These are phyloP conservation scores for Fusarium coffeatum DNA, from an alignment of 2,329 filamentous ascomycete species.

Conservation along the genomic window DNA sequence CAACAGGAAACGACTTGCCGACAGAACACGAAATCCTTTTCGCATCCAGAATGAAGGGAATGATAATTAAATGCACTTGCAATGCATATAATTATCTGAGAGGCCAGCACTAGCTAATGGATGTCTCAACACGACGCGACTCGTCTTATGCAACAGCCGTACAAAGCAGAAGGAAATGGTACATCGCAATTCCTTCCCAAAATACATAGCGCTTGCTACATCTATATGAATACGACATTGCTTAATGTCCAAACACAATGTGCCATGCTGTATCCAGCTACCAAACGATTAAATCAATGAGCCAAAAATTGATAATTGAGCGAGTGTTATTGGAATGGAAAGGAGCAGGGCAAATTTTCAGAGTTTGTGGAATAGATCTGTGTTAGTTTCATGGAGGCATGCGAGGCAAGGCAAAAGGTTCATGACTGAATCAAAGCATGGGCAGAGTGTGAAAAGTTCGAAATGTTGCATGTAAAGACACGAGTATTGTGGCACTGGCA, in stretches of 20 bases:
- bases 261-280: neutral
- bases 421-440: neutral
- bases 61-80: conserved; percentile 6
- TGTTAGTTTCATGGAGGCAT: neutral
- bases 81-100: neutral
- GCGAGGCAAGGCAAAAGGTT: neutral
- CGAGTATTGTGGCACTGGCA: conserved; percentile 21
- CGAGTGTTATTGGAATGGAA: neutral
- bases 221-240: neutral
- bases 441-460: neutral
- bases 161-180: neutral
- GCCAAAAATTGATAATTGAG: neutral
- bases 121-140: neutral
- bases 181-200: neutral
- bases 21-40: neutral
- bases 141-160: neutral
- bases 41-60: neutral
- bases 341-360: neutral
- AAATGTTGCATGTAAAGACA: neutral
- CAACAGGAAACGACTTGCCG: neutral
- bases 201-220: conserved; percentile 11
- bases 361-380: neutral
- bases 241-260: neutral
- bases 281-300: neutral
- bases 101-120: neutral